Evolutionary conservation across 768 basidiomycete genomes (phyloP), one percentile per base, ranked within the genome.

Genomic region (Rhizopogon vinicolor): DNA sequence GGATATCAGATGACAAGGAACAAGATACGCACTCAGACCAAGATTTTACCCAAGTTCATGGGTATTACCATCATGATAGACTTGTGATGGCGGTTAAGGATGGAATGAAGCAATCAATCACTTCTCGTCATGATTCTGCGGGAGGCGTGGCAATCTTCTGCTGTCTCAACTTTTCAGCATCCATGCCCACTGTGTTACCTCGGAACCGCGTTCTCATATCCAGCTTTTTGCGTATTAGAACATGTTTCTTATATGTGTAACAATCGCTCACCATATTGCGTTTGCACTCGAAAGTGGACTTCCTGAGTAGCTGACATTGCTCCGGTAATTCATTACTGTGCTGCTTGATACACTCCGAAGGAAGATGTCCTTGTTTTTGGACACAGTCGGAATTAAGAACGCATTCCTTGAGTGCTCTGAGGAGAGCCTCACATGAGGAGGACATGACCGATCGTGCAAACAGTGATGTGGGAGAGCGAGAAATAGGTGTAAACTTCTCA

Each of bases 221-320:
- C 62, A 92, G 71, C 89, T 92, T 50, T 22, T 28, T 40, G 1
- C 35, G 13, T 12, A 25, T 53, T 5, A 48, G 31, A 53, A 25
- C 25, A 58, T 22, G 16, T 49, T 25, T 44, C 31, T 7, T 39
- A 22, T 44, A 19, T 33, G 3, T 41, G 48, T 49, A 56, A 31
- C 31, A 43, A 4, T 28, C 12, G 75, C 84, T 56, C 56, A 92
- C 91, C 89, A 92, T 89, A 42, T 87, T 90, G 56, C 91, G 79
- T 70, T 96, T 96, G 74, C 93, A 96, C 60, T 95, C 91, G 62
- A 89, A 93, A 1, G 89, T 85, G 10, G 91, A 90, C 69, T 83
- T 85, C 51, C 93, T 79, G 53, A 96, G 73, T 28, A 83, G 79
- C 66, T 84, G 82, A 67, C 93, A 96, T 62, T 87, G 79, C 61